A percentile compares a stretch with the other conserved stretches of the same genome.
Conservation (phyloP, 306 rosid species). For the Macrotyloma uniflorum region DNA sequence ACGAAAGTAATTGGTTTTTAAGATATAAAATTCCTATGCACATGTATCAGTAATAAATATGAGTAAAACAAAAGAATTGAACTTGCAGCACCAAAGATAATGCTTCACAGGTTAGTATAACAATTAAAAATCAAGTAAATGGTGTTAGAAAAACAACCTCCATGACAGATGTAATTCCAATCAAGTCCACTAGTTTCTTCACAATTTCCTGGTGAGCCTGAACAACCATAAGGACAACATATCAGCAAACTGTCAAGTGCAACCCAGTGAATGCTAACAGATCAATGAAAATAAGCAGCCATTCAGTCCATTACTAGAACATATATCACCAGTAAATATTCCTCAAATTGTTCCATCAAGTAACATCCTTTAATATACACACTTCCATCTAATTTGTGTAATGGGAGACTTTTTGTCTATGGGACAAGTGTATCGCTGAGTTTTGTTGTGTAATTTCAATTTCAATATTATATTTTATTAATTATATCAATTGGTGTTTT, state of each 20-base stretch:
- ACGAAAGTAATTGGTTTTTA: background rate
- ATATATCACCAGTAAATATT: conserved; percentile 17
- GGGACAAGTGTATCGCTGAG: too few relatives aligned
- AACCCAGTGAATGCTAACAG: conserved; percentile 6
- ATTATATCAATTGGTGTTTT: too few relatives aligned
- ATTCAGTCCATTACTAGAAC: conserved; percentile 18
- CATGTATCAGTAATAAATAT: background rate
- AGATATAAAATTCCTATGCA: background rate
- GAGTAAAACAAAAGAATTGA: conserved; percentile 11
- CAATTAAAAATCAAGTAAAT: conserved; percentile 34
- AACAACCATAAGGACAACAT: conserved; percentile 27
- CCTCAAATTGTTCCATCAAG: background rate
- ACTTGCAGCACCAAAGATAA: conserved; percentile 29
- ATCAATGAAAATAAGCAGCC: background rate
- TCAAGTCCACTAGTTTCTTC: conserved; percentile 89
- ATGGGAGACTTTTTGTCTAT: too few relatives aligned
- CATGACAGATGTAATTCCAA: conserved; percentile 98
- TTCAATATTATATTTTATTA: too few relatives aligned
- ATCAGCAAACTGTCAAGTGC: conserved; percentile 35
- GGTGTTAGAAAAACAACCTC: conserved; percentile 70
- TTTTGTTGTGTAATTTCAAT: too few relatives aligned
- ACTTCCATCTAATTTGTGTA: background rate
- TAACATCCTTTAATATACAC: conserved; percentile 4
- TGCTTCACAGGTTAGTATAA: conserved; percentile 21
- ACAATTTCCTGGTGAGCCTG: conserved; percentile 88